These are phyloP conservation scores for Rehmannia glutinosa DNA, from an alignment of 257 asterid species.

Conservation along the genomic window DNA sequence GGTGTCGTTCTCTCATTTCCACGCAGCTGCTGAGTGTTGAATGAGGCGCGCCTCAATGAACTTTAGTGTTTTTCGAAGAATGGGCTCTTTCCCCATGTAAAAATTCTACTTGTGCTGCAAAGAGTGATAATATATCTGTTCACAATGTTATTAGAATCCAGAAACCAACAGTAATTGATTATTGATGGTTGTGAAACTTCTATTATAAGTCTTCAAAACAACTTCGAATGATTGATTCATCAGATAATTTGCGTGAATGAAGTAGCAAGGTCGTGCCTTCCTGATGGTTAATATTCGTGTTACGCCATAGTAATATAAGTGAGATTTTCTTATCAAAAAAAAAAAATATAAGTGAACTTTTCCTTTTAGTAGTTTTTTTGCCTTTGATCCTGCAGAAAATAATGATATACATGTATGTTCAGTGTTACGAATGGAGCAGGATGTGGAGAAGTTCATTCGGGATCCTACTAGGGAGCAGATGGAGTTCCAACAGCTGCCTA, in stretches of 20 bases:
- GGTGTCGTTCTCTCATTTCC: no score
- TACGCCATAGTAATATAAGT: background rate
- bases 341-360: no score
- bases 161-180: background rate
- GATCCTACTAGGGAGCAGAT: slow-evolving; percentile 86
- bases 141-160: background rate
- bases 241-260: background rate
- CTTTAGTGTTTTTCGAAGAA: no score
- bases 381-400: background rate
- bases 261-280: background rate
- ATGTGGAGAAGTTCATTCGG: slow-evolving; percentile 79
- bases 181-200: slow-evolving; percentile 5
- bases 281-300: background rate
- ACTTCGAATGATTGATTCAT: background rate
- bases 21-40: no score
- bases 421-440: slow-evolving; percentile 98
- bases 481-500: slow-evolving; percentile 96
- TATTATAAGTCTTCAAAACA: background rate
- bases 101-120: background rate
- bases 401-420: slow-evolving; percentile 17
- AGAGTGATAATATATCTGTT: background rate
- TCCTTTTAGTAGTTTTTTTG: background rate
- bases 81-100: no score
- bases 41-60: no score
- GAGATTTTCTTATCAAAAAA: no score